Evolutionary conservation across 805 yeast species (phyloP).

Genomic region (Clavispora santaluciae): DNA sequence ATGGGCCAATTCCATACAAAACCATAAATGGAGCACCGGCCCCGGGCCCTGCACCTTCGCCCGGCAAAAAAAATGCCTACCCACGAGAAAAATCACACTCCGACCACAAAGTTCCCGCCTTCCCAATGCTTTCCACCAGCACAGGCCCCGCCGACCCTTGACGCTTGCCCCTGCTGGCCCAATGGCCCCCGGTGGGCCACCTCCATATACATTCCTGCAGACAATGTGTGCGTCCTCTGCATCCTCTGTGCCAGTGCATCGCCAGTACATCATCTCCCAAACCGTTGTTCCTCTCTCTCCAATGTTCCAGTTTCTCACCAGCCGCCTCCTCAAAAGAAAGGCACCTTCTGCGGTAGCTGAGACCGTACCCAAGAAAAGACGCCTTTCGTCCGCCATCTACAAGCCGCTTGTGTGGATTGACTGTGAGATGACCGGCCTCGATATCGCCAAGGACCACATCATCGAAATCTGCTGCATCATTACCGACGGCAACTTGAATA

Average conservation of each 20-base stretch:
- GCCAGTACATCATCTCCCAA: too few species aligned
- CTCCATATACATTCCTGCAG: too few species aligned
- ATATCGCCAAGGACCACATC: constrained; percentile 72
- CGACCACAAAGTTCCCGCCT: too few species aligned
- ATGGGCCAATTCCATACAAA: not conserved
- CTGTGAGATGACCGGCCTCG: constrained; percentile 97
- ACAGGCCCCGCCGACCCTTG: too few species aligned
- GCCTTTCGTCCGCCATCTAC: constrained; percentile 7
- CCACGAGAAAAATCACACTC: too few species aligned
- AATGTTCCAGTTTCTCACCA: constrained; percentile 11
- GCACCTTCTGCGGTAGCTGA: constrained; percentile 3
- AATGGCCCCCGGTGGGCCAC: too few species aligned
- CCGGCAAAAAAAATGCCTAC: too few species aligned
- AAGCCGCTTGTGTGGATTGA: constrained; percentile 84
- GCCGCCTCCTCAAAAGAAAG: constrained; percentile 6
- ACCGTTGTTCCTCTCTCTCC: not conserved
- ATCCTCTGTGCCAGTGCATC: too few species aligned
- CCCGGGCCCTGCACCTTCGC: too few species aligned
- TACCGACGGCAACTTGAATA: constrained; percentile 75
- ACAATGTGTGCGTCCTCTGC: too few species aligned
- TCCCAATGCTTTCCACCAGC: too few species aligned
- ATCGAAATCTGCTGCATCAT: constrained; percentile 89
- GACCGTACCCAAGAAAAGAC: not conserved
- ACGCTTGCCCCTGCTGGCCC: too few species aligned
- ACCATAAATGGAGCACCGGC: not conserved